Percentiles rank a stretch among this genome's conserved stretches.
phyloP scores from a whole-genome alignment of 2,329 filamentous ascomycete genomes.

The Arachnomyces sp. region DNA sequence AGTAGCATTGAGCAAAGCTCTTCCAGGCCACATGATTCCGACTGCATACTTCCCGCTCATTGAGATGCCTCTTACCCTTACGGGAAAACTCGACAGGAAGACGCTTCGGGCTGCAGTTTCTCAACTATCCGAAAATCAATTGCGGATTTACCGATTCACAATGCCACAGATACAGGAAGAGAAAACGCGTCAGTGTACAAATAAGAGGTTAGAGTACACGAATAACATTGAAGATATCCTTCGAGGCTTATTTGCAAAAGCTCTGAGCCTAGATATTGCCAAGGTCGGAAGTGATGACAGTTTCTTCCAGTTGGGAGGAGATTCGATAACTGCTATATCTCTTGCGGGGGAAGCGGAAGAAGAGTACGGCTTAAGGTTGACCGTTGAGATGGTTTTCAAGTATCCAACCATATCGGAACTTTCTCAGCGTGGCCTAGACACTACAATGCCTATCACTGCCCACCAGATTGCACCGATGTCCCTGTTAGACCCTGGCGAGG shows the following conservation, averaged over 20 bases:
- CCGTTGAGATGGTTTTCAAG: slow-evolving; percentile 3
- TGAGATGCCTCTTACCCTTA: slow-evolving; percentile 5
- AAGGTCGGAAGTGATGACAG: slow-evolving; percentile 17
- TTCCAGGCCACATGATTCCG: slow-evolving; percentile 9
- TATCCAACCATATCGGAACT: not conserved
- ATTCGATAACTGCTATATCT: slow-evolving; percentile 32
- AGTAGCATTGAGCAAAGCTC: not conserved
- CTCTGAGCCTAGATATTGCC: no score
- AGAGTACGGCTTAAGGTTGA: slow-evolving; percentile 2
- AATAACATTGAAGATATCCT: no score
- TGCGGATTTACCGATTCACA: not conserved
- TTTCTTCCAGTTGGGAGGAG: slow-evolving; percentile 32
- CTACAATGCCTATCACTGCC: no score
- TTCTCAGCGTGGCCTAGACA: no score
- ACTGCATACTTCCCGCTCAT: not conserved
- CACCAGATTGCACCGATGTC: no score
- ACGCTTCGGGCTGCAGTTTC: not conserved
- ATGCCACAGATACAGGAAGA: not conserved
- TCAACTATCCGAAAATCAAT: not conserved
- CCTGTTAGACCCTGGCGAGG: no score
- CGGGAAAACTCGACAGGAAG: slow-evolving; percentile 6
- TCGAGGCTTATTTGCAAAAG: no score
- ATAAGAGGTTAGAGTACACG: no score
- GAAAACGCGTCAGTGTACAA: no score
- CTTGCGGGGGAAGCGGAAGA: slow-evolving; percentile 1